These are phyloP conservation scores for Leucaena leucocephala DNA, from an alignment of 306 rosid species.

Conservation along the genomic window DNA sequence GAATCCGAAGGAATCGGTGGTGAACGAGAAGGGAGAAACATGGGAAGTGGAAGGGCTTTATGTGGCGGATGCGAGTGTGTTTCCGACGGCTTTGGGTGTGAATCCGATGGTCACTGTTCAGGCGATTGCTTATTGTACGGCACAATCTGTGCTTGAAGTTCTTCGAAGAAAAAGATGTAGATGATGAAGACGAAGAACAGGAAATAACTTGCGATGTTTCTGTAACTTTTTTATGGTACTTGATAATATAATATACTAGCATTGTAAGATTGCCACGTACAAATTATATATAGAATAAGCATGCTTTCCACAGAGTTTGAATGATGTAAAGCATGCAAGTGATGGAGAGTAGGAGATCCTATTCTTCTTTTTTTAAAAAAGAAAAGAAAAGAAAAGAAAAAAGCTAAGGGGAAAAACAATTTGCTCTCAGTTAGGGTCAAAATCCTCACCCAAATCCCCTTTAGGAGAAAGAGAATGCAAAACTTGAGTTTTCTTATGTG, in stretches of 20 bases:
- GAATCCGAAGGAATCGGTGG: conserved; percentile 55
- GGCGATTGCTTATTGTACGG: conserved; percentile 82
- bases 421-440: background rate
- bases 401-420: no score
- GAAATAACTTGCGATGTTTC: background rate
- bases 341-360: no score
- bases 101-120: conserved; percentile 87
- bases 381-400: no score
- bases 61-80: conserved; percentile 76
- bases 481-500: background rate
- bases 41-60: conserved; percentile 81
- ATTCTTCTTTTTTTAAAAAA: no score
- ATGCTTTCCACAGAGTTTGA: background rate
- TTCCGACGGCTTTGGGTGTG: conserved; percentile 85
- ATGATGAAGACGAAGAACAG: conserved; percentile 1
- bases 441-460: background rate
- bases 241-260: background rate
- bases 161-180: conserved; percentile 53
- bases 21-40: conserved; percentile 74
- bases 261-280: background rate
- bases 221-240: background rate
- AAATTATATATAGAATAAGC: background rate
- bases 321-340: no score
- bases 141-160: conserved; percentile 66
- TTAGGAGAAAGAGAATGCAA: background rate